Evolutionary conservation across 495 filamentous ascomycete species (phyloP), one percentile per base, ranked within the genome.

Genomic region (Penicillium maclennaniae): DNA sequence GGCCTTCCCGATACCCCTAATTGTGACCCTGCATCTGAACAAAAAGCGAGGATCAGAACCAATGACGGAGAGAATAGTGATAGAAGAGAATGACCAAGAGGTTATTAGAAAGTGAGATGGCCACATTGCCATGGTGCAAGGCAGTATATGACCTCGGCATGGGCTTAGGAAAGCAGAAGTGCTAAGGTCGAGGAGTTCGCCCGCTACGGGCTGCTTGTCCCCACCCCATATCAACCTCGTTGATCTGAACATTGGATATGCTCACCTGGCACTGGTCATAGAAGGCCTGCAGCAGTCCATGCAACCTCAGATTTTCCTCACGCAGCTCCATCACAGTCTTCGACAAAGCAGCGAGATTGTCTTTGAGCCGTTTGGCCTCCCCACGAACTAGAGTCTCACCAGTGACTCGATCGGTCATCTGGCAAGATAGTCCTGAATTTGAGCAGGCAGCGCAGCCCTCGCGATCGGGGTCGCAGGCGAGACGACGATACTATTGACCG

Each of bases 391-490:
- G 83, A 14, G 91, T 87, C 50, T 87, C 83, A 23, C 87, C 87
- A n/a, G 88, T 92, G 56, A 93, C 89, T 26, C 87, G 82, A 67
- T 96, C 91, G 14, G 90, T 95, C 9, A 90, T 87, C 60, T 81
- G 81, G 69, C 91, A 96, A 51, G 84, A 79, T 45, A 83, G 79
- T 55, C 83, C 82, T 49, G 83, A 83, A 64, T 84, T 81, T 54
- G 81, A 70, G 69, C 90, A 95, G 54, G 86, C 83, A 53, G 81
- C 83, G 62, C 90, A 95, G 41, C 89, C 88, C 43, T 83, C 81
- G 26, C 80, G 75, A 25, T 83, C 70, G 31, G 79, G 82, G 69
- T 95, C 90, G 74, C 90, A 95, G 53, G 85, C 82, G 47, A 93
- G 91, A 69, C 92, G 92, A 23, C 90, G 84, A 37, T 89, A 76